These are phyloP conservation scores for Golubevia sp. DNA, from an alignment of 1,284 basidiomycete species.

Conservation along the genomic window DNA sequence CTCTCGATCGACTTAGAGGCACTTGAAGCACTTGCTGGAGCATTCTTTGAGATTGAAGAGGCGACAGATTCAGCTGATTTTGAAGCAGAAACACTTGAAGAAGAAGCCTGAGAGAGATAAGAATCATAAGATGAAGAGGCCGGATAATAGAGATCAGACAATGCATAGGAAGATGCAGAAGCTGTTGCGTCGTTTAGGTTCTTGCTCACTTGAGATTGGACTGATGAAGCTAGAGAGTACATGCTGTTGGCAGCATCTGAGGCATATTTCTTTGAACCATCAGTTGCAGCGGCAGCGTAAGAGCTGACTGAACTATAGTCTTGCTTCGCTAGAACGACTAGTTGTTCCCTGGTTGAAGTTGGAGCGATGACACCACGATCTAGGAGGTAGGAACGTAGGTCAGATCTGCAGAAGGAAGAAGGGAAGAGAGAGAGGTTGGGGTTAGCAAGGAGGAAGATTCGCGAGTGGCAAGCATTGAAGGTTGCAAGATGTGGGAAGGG, in stretches of 20 bases:
- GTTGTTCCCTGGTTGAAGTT: constrained; percentile 44
- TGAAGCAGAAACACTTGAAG: constrained; percentile 11
- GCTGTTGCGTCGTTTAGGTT: constrained; percentile 20
- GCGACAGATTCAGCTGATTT: constrained; percentile 32
- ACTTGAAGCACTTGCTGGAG: constrained; percentile 3
- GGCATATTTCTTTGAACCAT: not conserved
- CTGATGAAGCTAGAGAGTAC: constrained; percentile 28
- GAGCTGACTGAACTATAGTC: constrained; percentile 38
- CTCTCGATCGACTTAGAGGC: constrained; percentile 3
- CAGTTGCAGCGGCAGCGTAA: not conserved
- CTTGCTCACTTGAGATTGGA: constrained; percentile 39
- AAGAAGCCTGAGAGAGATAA: constrained; percentile 33
- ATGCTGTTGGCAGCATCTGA: constrained; percentile 3
- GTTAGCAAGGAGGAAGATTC: not conserved
- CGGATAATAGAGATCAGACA: constrained; percentile 41
- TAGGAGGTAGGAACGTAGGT: constrained; percentile 53
- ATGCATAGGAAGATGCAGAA: constrained; percentile 24
- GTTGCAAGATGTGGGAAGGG: no score
- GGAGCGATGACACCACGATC: constrained; percentile 57
- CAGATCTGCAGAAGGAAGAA: constrained; percentile 15
- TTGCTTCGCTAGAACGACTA: constrained; percentile 45
- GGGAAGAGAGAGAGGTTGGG: constrained; percentile 2
- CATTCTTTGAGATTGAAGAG: constrained; percentile 21
- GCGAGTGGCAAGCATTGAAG: no score
- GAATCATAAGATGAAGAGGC: constrained; percentile 28